These are phyloP conservation scores for Akanthomyces dipterigenus DNA, from an alignment of 2,329 filamentous ascomycete genomes.

Conservation along the genomic window DNA sequence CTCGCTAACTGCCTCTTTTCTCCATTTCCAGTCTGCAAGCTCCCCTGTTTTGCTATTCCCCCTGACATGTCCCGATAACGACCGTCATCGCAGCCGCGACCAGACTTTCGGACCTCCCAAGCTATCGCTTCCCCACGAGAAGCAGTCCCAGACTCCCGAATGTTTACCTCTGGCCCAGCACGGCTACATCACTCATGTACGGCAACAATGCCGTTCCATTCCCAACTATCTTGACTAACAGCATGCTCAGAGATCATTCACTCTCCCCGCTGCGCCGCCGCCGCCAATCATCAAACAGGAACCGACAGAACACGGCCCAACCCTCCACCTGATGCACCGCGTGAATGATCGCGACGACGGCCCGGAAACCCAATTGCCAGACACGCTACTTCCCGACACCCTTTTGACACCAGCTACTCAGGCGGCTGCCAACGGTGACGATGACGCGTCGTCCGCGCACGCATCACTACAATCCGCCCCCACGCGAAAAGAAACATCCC, in stretches of 20 bases:
- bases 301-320: not conserved
- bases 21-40: not conserved
- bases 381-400: slow-evolving; percentile 13
- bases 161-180: not conserved
- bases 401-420: not conserved
- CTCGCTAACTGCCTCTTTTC: not conserved
- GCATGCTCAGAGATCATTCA: not conserved
- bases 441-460: not conserved
- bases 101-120: not conserved
- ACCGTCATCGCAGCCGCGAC: not conserved
- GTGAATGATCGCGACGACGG: not conserved
- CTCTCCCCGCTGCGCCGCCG: not conserved
- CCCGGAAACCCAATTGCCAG: slow-evolving; percentile 5
- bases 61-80: not conserved
- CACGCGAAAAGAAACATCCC: slow-evolving; percentile 35
- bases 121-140: not conserved
- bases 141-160: not conserved
- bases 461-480: not conserved
- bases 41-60: not conserved
- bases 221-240: not conserved
- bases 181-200: not conserved
- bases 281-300: not conserved
- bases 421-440: not conserved
- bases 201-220: not conserved
- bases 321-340: not conserved